Percentiles rank a stretch among this genome's conserved stretches.
phyloP scores from a whole-genome alignment of 768 basidiomycete genomes.

The Naganishia onofrii region DNA sequence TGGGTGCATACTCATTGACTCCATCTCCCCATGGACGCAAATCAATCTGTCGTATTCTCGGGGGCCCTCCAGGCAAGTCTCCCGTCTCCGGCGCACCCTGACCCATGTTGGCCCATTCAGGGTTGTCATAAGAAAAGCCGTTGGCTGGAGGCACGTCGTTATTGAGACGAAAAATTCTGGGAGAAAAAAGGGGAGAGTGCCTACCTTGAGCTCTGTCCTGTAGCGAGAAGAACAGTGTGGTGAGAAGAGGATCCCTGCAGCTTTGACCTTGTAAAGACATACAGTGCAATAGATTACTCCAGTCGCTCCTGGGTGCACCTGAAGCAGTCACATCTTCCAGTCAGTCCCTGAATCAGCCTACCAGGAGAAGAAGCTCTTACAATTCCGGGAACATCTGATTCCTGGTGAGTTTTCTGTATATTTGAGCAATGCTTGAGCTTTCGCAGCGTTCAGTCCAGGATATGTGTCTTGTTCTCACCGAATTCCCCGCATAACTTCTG shows the following conservation, averaged over 20 bases:
- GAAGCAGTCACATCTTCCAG: constrained; percentile 23
- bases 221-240: not conserved
- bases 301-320: constrained; percentile 45
- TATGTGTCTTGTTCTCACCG: constrained; percentile 14
- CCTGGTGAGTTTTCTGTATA: not conserved
- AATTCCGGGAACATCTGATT: constrained; percentile 2
- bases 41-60: constrained; percentile 65
- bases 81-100: constrained; percentile 69
- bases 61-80: constrained; percentile 73
- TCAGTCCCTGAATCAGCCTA: not conserved
- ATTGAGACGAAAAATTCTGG: constrained; percentile 52
- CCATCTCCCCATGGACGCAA: constrained; percentile 55
- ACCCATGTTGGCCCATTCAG: constrained; percentile 57
- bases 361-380: not conserved
- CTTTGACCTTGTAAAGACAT: not conserved
- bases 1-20: constrained; percentile 77
- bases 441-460: no score
- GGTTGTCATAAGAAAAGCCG: constrained; percentile 62
- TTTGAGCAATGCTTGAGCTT: not conserved
- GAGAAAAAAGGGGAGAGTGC: not conserved
- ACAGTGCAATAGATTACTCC: constrained; percentile 75
- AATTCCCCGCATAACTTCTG: constrained; percentile 31
- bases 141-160: constrained; percentile 66
- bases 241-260: not conserved
- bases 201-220: constrained; percentile 57